Evolutionary conservation across 2,329 filamentous ascomycete genomes (phyloP).

Genomic region (Scleromitrula shiraiana): DNA sequence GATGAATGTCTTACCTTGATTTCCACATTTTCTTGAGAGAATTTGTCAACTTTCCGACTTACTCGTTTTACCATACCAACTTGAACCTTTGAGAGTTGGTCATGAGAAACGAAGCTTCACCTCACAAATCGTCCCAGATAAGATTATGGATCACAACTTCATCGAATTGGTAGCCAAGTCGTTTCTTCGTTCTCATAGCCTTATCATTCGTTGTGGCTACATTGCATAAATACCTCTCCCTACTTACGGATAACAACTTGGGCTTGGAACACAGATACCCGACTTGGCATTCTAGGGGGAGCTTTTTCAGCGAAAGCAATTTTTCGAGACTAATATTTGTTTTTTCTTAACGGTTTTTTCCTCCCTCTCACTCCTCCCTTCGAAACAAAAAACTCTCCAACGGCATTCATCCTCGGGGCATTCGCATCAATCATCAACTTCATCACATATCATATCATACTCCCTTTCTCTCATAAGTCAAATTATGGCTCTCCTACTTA

Average conservation of each 20-base stretch:
- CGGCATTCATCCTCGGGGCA: constrained; percentile 9
- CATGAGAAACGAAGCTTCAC: constrained; percentile 21
- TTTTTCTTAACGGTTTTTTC: constrained; percentile 16
- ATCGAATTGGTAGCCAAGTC: constrained; percentile 7
- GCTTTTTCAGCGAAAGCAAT: constrained; percentile 12
- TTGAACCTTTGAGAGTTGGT: constrained; percentile 11
- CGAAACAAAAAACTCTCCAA: not conserved
- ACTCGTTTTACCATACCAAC: constrained; percentile 6
- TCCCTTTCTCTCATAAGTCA: constrained; percentile 12
- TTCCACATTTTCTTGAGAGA: not conserved
- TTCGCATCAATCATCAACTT: no score
- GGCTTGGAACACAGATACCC: constrained; percentile 4
- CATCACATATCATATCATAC: constrained; percentile 14
- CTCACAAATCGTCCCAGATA: constrained; percentile 23
- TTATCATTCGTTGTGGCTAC: constrained; percentile 24
- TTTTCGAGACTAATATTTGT: constrained; percentile 27
- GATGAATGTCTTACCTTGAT: constrained; percentile 21
- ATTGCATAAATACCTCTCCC: constrained; percentile 17
- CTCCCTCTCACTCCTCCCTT: not conserved
- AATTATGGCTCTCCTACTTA: constrained; percentile 16
- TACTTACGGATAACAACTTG: constrained; percentile 9
- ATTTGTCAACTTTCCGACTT: constrained; percentile 3
- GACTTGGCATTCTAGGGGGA: constrained; percentile 12
- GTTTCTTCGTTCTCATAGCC: constrained; percentile 17
- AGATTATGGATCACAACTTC: constrained; percentile 11